Percentiles rank a stretch among this genome's conserved stretches.
phyloP scores from a whole-genome alignment of 805 yeast genomes.

The Kuraishia hungarica region DNA sequence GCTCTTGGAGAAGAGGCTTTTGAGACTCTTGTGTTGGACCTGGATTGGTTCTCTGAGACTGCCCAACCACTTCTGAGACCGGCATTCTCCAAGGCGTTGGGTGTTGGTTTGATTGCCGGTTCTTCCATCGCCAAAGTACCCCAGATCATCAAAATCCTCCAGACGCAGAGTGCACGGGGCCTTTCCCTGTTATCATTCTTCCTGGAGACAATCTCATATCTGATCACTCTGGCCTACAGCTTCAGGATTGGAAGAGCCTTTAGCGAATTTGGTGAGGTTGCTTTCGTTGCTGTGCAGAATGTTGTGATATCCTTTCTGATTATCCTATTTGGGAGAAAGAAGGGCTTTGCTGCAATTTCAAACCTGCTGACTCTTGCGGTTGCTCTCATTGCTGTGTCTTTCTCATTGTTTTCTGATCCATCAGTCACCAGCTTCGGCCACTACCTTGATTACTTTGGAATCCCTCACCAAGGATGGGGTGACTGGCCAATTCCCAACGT shows the following conservation, averaged over 20 bases:
- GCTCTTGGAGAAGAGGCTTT: constrained; percentile 18
- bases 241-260: constrained; percentile 26
- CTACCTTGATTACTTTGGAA: neutral
- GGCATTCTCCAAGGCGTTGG: constrained; percentile 23
- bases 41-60: constrained; percentile 14
- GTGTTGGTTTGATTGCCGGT: constrained; percentile 26
- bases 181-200: constrained; percentile 22
- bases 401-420: constrained; percentile 4
- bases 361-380: constrained; percentile 2
- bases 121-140: constrained; percentile 32
- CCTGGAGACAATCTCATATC: constrained; percentile 24
- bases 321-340: constrained; percentile 8
- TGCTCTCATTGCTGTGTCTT: neutral
- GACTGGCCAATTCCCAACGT: constrained; percentile 9
- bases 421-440: neutral
- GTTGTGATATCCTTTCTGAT: constrained; percentile 21
- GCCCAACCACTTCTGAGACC: constrained; percentile 16
- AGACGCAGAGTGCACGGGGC: constrained; percentile 23
- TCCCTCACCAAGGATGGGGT: neutral
- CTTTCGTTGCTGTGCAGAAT: constrained; percentile 27
- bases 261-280: constrained; percentile 29
- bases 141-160: constrained; percentile 26
- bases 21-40: constrained; percentile 16
- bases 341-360: constrained; percentile 2
- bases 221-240: constrained; percentile 26